These are phyloP conservation scores for Cladosporium colombiae DNA, from an alignment of 2,329 filamentous ascomycete species.

Conservation along the genomic window DNA sequence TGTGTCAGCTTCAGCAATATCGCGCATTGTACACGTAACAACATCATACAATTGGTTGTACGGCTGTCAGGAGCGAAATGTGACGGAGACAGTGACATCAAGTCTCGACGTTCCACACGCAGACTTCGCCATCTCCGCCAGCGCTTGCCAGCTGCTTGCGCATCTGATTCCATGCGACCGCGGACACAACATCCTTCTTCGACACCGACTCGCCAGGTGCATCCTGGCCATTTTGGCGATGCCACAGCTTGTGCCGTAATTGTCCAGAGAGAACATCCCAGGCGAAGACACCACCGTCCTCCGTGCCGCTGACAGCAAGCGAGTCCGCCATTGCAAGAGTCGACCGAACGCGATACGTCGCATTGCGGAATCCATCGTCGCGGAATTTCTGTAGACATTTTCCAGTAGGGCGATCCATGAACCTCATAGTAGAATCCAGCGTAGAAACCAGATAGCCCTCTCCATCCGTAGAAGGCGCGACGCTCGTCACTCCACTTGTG, in stretches of 20 bases:
- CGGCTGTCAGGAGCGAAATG: not conserved
- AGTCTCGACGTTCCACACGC: slow-evolving; percentile 34
- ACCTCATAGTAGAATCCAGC: slow-evolving; percentile 72
- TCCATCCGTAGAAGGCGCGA: slow-evolving; percentile 70
- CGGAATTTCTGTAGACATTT: slow-evolving; percentile 72
- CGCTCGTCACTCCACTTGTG: slow-evolving; percentile 64
- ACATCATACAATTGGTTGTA: not conserved
- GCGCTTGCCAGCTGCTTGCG: slow-evolving; percentile 52
- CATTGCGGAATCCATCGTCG: slow-evolving; percentile 61
- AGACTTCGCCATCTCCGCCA: slow-evolving; percentile 49
- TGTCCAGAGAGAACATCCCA: slow-evolving; percentile 84
- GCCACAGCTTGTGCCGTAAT: slow-evolving; percentile 61
- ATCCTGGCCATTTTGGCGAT: slow-evolving; percentile 34
- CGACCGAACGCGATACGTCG: slow-evolving; percentile 71
- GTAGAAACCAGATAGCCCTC: slow-evolving; percentile 72
- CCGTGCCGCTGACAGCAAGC: slow-evolving; percentile 78
- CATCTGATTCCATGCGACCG: slow-evolving; percentile 49
- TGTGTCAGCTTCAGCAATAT: not conserved
- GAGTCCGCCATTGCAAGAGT: slow-evolving; percentile 74
- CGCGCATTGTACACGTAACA: not conserved
- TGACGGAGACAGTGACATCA: not conserved
- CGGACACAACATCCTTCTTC: slow-evolving; percentile 50
- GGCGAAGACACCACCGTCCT: slow-evolving; percentile 70
- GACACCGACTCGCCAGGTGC: slow-evolving; percentile 37
- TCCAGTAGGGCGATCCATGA: slow-evolving; percentile 79